Conservation (phyloP, 1,139 yeast species). For the Candida dubliniensis region DNA sequence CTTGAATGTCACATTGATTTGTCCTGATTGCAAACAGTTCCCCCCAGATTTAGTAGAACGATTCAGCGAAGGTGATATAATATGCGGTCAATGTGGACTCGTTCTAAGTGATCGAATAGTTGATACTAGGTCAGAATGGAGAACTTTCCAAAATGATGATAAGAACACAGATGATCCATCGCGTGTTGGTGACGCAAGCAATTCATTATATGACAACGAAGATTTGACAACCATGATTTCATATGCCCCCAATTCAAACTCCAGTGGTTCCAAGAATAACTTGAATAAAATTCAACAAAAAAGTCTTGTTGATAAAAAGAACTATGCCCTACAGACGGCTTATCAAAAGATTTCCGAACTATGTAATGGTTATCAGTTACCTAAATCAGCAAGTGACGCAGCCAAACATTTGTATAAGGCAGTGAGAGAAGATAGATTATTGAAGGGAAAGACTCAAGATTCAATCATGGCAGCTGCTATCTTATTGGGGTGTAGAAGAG, state of each 20-base stretch:
- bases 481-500: constrained; percentile 88
- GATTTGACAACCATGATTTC: constrained; percentile 92
- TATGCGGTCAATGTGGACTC: constrained; percentile 93
- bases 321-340: constrained; percentile 82
- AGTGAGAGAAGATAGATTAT: constrained; percentile 80
- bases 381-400: constrained; percentile 92
- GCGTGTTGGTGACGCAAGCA: constrained; percentile 98
- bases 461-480: constrained; percentile 96
- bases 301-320: constrained; percentile 80
- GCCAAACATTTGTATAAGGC: constrained; percentile 94
- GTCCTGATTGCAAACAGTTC: constrained; percentile 92
- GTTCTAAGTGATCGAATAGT: constrained; percentile 90
- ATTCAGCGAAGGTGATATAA: constrained; percentile 95
- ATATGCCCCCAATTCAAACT: constrained; percentile 60
- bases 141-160: constrained; percentile 94
- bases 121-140: constrained; percentile 96
- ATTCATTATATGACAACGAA: constrained; percentile 88
- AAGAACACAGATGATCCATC: constrained; percentile 97
- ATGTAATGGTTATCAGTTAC: constrained; percentile 96
- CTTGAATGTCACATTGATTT: constrained; percentile 81
- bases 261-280: constrained; percentile 69
- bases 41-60: constrained; percentile 96
- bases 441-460: constrained; percentile 89
- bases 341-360: constrained; percentile 87
- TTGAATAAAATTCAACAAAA: constrained; percentile 84